These are phyloP conservation scores for Trichoderma gracile DNA, from an alignment of 2,329 filamentous ascomycete species.

Conservation along the genomic window DNA sequence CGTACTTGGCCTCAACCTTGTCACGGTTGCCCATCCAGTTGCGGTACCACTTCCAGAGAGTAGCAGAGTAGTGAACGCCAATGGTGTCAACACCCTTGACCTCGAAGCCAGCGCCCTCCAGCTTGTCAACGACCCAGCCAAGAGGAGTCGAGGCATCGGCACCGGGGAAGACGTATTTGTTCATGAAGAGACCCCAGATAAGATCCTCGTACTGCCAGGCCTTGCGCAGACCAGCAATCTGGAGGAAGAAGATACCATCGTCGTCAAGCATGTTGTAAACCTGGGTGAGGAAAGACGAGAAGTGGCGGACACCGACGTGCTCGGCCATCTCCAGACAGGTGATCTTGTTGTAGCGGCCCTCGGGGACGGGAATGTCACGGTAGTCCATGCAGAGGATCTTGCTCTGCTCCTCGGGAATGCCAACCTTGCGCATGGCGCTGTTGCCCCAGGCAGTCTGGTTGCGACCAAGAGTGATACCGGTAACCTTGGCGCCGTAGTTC, in stretches of 20 bases:
- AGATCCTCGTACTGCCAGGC: slow-evolving; percentile 97
- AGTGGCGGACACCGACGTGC: slow-evolving; percentile 93
- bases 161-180: slow-evolving; percentile 98
- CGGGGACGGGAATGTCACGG: slow-evolving; percentile 82
- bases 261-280: slow-evolving; percentile 95
- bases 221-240: slow-evolving; percentile 92
- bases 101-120: slow-evolving; percentile 73
- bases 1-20: slow-evolving; percentile 93
- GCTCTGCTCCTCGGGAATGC: slow-evolving; percentile 84
- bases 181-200: slow-evolving; percentile 98
- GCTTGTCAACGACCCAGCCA: slow-evolving; percentile 78
- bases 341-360: slow-evolving; percentile 80
- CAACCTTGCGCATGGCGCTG: slow-evolving; percentile 77
- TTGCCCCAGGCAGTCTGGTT: slow-evolving; percentile 99
- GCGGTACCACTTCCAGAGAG: slow-evolving; percentile 96
- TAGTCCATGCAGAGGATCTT: slow-evolving; percentile 96
- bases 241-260: slow-evolving; percentile 92
- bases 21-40: slow-evolving; percentile 96
- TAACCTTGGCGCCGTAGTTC: slow-evolving; percentile 84
- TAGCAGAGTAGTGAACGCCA: slow-evolving; percentile 95
- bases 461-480: slow-evolving; percentile 88
- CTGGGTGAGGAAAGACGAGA: slow-evolving; percentile 77
- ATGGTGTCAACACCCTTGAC: slow-evolving; percentile 90
- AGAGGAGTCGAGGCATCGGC: slow-evolving; percentile 94
- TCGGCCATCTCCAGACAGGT: slow-evolving; percentile 98